These are phyloP conservation scores for Candida tetrigidarum DNA, from an alignment of 1,139 yeast species.

Conservation along the genomic window DNA sequence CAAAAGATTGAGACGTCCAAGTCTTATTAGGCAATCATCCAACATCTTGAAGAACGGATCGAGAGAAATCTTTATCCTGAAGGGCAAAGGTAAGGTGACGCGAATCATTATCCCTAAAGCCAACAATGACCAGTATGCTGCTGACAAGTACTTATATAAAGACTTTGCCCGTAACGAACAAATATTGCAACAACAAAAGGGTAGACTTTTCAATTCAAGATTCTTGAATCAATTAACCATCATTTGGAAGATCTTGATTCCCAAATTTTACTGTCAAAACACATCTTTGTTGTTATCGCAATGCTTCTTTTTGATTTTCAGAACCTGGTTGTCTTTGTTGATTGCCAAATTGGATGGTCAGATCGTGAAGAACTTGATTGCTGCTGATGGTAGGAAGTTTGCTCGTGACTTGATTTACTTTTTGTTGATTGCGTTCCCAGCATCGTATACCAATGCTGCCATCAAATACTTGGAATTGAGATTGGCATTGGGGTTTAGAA, in stretches of 20 bases:
- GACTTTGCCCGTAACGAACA: slow-evolving; percentile 48
- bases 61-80: slow-evolving; percentile 59
- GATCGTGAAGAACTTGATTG: slow-evolving; percentile 86
- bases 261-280: slow-evolving; percentile 70
- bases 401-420: slow-evolving; percentile 80
- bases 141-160: slow-evolving; percentile 67
- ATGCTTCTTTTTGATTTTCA: slow-evolving; percentile 71
- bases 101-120: slow-evolving; percentile 64
- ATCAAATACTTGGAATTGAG: slow-evolving; percentile 81
- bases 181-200: slow-evolving; percentile 30
- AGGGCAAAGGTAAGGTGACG: slow-evolving; percentile 43
- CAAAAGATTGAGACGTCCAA: slow-evolving; percentile 37
- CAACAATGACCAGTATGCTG: slow-evolving; percentile 63
- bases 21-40: slow-evolving; percentile 46
- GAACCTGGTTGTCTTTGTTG: slow-evolving; percentile 87
- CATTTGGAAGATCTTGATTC: slow-evolving; percentile 82
- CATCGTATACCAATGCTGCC: slow-evolving; percentile 90
- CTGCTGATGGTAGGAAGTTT: slow-evolving; percentile 79
- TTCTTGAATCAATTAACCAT: slow-evolving; percentile 76
- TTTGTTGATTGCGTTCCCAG: slow-evolving; percentile 91
- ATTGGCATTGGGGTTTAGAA: slow-evolving; percentile 82
- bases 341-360: slow-evolving; percentile 93
- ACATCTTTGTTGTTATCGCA: slow-evolving; percentile 70
- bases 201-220: slow-evolving; percentile 56
- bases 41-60: slow-evolving; percentile 55